These are phyloP conservation scores for Lipomyces lipofer DNA, from an alignment of 805 yeast species.

Conservation along the genomic window DNA sequence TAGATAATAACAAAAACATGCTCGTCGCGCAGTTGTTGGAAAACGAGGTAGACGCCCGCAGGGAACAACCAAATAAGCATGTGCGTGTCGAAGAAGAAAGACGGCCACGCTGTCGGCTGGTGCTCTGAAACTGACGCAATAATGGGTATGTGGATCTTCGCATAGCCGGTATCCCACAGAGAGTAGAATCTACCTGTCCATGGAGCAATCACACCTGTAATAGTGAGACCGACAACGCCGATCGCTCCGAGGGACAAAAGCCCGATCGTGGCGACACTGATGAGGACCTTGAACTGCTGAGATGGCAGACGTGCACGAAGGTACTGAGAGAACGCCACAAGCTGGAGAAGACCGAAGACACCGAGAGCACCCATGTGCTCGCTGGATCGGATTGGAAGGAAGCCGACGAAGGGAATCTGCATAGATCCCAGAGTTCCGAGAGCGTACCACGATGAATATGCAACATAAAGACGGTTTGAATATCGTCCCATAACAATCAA, in stretches of 20 bases:
- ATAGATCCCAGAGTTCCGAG: constrained; percentile 96
- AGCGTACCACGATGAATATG: constrained; percentile 96
- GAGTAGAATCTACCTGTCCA: constrained; percentile 99
- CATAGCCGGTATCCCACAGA: constrained; percentile 96
- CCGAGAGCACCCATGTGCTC: constrained; percentile 99
- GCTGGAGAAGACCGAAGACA: constrained; percentile 90
- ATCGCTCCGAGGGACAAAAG: constrained; percentile 64
- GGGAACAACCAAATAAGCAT: constrained; percentile 98
- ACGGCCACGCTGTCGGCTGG: constrained; percentile 99
- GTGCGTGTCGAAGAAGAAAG: constrained; percentile 91
- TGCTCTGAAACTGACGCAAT: constrained; percentile 99
- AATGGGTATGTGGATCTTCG: constrained; percentile 96
- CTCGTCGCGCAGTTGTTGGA: constrained; percentile 87
- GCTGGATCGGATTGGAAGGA: constrained; percentile 91
- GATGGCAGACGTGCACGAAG: constrained; percentile 72
- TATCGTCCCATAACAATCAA: constrained; percentile 93
- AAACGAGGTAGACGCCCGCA: constrained; percentile 87
- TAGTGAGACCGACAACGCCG: constrained; percentile 77
- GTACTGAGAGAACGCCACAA: constrained; percentile 82
- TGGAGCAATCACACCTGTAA: constrained; percentile 93
- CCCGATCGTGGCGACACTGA: constrained; percentile 49
- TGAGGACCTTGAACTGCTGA: constrained; percentile 68
- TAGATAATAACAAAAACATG: constrained; percentile 91
- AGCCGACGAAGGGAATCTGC: constrained; percentile 99
- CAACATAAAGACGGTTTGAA: constrained; percentile 74